Conservation (phyloP, 768 basidiomycete genomes). For the Tubosaeta sp. region DNA sequence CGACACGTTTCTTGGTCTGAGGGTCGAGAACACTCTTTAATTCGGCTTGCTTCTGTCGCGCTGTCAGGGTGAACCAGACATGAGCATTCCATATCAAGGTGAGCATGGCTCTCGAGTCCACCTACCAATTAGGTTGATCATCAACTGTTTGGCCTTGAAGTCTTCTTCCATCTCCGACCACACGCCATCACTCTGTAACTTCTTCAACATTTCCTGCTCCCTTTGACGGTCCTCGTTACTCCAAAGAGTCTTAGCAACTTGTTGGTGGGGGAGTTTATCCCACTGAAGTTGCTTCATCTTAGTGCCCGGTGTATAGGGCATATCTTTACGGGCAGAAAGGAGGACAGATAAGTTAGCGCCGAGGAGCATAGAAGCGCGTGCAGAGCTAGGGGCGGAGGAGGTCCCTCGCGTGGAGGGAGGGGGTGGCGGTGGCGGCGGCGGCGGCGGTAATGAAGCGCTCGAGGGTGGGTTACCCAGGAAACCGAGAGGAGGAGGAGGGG, state of each 20-base stretch:
- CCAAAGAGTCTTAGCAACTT: constrained; percentile 85
- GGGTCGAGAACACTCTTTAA: constrained; percentile 88
- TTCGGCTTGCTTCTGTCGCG: constrained; percentile 82
- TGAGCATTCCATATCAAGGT: background rate
- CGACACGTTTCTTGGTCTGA: constrained; percentile 90
- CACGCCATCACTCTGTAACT: constrained; percentile 79
- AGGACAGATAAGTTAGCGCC: constrained; percentile 55
- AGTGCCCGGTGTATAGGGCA: constrained; percentile 75
- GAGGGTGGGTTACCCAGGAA: constrained; percentile 26
- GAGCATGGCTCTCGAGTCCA: background rate
- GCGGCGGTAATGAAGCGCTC: constrained; percentile 18
- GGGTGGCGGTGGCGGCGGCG: constrained; percentile 36
- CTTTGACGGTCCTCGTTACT: constrained; percentile 58
- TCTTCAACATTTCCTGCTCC: constrained; percentile 77
- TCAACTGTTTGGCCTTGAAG: constrained; percentile 94
- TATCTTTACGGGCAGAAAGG: constrained; percentile 72
- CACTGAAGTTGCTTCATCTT: constrained; percentile 99
- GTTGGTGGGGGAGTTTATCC: constrained; percentile 94
- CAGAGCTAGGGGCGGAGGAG: constrained; percentile 39
- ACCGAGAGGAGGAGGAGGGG: constrained; percentile 39
- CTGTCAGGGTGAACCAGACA: constrained; percentile 34
- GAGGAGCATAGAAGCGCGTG: constrained; percentile 57
- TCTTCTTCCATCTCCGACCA: constrained; percentile 98
- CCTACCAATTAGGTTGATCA: constrained; percentile 82
- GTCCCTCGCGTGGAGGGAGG: constrained; percentile 28